Percentiles rank a stretch among this genome's conserved stretches.
These are phyloP conservation scores for Biscogniauxia sp. DNA, from an alignment of 2,329 filamentous ascomycete genomes.

Conservation along the genomic window DNA sequence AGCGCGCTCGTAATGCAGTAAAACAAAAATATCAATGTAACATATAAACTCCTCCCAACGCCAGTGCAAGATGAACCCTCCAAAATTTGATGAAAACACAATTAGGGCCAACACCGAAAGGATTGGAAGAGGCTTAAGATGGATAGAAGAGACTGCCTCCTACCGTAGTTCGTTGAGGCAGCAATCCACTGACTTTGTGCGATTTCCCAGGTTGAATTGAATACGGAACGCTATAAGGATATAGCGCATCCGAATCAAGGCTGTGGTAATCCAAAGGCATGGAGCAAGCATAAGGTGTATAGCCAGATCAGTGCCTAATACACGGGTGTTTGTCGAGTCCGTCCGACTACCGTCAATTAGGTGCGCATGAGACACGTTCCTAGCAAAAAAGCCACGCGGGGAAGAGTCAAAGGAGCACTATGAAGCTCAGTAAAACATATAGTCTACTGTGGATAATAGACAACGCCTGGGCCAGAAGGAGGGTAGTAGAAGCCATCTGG, in stretches of 20 bases:
- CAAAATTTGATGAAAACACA: background rate
- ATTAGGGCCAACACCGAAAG: background rate
- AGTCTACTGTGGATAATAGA: conserved; percentile 60
- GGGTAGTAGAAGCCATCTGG: conserved; percentile 70
- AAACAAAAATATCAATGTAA: conserved; percentile 5
- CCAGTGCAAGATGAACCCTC: conserved; percentile 9
- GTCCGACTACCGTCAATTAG: background rate
- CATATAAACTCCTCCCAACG: conserved; percentile 12
- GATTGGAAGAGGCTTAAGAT: background rate
- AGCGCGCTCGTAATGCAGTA: background rate
- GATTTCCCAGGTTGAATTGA: background rate
- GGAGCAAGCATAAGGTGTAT: conserved; percentile 10
- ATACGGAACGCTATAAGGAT: conserved; percentile 6
- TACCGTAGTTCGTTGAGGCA: background rate
- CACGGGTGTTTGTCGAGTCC: conserved; percentile 7
- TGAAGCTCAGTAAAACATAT: background rate
- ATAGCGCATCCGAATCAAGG: conserved; percentile 6
- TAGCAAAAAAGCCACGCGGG: background rate
- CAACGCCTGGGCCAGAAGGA: conserved; percentile 52
- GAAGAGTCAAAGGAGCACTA: conserved; percentile 12
- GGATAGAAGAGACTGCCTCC: background rate
- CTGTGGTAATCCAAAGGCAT: conserved; percentile 8
- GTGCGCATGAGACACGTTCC: background rate
- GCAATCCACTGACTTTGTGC: background rate
- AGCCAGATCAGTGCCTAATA: conserved; percentile 9